These are phyloP conservation scores for Trypanosoma melophagium DNA, from an alignment of 208 protist species.

Conservation along the genomic window DNA sequence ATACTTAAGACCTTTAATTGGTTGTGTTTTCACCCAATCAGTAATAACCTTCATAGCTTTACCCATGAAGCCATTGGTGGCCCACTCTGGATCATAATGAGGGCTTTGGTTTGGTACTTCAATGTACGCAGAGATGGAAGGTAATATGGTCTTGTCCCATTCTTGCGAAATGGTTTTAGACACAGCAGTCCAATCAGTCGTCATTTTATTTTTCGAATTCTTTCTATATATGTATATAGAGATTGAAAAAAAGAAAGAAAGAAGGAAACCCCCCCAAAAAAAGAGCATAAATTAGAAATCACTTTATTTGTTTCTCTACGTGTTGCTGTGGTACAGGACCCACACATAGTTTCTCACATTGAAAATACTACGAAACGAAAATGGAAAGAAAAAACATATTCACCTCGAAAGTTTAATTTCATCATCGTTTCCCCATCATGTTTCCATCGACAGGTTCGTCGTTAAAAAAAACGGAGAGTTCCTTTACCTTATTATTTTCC, in stretches of 20 bases:
- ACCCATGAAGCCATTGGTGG: slow-evolving; percentile 86
- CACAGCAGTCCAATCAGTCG: slow-evolving; percentile 54
- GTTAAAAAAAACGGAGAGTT: background rate
- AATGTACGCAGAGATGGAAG: slow-evolving; percentile 85
- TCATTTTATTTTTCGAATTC: slow-evolving; percentile 19
- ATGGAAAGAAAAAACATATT: too few relatives aligned
- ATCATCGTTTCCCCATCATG: slow-evolving; percentile 16
- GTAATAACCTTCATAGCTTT: slow-evolving; percentile 87
- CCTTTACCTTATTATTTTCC: background rate
- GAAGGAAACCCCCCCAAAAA: background rate
- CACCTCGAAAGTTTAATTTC: background rate
- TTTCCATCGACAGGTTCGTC: slow-evolving; percentile 20
- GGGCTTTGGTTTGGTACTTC: slow-evolving; percentile 94
- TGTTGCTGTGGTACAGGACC: background rate
- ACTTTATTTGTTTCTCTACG: background rate
- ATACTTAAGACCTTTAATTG: slow-evolving; percentile 70
- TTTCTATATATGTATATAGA: slow-evolving; percentile 1
- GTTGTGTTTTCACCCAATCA: slow-evolving; percentile 82
- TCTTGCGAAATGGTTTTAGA: slow-evolving; percentile 50
- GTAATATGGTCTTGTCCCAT: slow-evolving; percentile 87
- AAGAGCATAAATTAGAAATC: background rate
- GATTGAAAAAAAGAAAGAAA: slow-evolving; percentile 15
- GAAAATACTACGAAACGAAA: too few relatives aligned
- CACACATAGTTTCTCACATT: too few relatives aligned
- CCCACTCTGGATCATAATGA: slow-evolving; percentile 84